Evolutionary conservation across 805 yeast genomes (phyloP), one percentile per base, ranked within the genome.

Genomic region (Kodamaea jinghongensis): DNA sequence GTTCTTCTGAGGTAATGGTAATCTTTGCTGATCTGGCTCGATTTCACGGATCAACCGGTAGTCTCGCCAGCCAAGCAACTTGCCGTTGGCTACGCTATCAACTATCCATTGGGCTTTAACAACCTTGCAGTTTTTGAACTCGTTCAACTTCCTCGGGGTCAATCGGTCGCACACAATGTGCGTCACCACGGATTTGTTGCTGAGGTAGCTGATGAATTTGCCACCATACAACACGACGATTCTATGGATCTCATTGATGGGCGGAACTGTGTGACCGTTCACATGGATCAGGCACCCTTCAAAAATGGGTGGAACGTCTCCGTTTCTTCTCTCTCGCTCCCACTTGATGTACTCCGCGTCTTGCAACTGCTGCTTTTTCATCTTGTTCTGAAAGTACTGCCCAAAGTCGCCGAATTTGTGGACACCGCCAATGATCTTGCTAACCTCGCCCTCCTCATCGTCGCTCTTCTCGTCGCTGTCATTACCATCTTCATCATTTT

Each of bases 221-320:
- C 99, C 99, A 1, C 98, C 97, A 59, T 90, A 75, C 7, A 78
- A 49, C 2, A 86, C 76, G 2, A 91, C 80, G 48, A 87, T 50
- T 40, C 81, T 74, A 51, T 86, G 91, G 22, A 93, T 63, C 44
- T 78, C 83, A 30, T 75, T 63, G 11, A 88, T 74, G n/a, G 90
- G 78, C 0, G 98, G 98, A 2, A 62, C 64, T 0, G 98, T 91
- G 52, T 84, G 79, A 1, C 99, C 99, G 52, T 89, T 90, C n/a
- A 91, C 88, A 57, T 84, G 81, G 4, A 91, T 71, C 1, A 68
- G 60, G 55, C 90, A 86, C 1, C 73, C 78, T 27, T 64, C 52
- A 54, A 91, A 89, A 1, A 90, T 65, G 2, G 54, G 58, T 8
- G 49, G 54, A 13, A 31, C 36, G 27, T 39, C 32, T 6, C 31